phyloP scores from a whole-genome alignment of 2,329 filamentous ascomycete genomes.

The Sclerotinia subarctica region DNA sequence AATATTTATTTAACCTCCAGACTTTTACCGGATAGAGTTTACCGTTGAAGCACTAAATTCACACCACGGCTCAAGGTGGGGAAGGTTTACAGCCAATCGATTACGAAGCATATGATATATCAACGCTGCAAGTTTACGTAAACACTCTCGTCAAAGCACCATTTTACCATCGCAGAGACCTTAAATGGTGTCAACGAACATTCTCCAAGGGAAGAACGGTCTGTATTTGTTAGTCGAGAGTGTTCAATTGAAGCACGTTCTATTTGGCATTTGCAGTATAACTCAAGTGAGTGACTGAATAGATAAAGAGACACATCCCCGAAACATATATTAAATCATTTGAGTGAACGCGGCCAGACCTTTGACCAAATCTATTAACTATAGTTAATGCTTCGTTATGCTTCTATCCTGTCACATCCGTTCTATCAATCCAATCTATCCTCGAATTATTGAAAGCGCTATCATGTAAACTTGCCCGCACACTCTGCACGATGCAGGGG shows the following conservation, averaged over 20 bases:
- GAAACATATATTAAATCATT: not conserved
- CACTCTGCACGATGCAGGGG: not conserved
- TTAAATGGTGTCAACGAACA: too few relatives aligned
- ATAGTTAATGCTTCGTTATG: not conserved
- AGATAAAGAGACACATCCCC: not conserved
- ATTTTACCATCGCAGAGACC: not conserved
- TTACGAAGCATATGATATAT: constrained; percentile 6
- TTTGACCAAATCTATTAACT: not conserved
- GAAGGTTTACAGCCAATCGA: not conserved
- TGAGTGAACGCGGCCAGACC: not conserved
- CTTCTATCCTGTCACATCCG: not conserved
- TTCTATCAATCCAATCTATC: constrained; percentile 14
- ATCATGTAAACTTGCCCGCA: not conserved
- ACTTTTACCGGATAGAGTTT: not conserved
- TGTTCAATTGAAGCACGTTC: not conserved
- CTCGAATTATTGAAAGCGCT: not conserved
- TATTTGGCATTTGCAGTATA: not conserved
- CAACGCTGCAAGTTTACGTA: not conserved
- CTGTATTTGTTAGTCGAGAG: not conserved
- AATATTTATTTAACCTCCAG: not conserved
- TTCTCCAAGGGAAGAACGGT: not conserved
- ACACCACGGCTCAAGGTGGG: not conserved
- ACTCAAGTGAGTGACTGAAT: not conserved
- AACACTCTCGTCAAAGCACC: not conserved
- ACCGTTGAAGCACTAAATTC: not conserved